Percentiles rank a stretch among this genome's conserved stretches.
These are phyloP conservation scores for Cutaneotrichosporon arboriforme DNA, from an alignment of 1,284 basidiomycete genomes.

Conservation along the genomic window DNA sequence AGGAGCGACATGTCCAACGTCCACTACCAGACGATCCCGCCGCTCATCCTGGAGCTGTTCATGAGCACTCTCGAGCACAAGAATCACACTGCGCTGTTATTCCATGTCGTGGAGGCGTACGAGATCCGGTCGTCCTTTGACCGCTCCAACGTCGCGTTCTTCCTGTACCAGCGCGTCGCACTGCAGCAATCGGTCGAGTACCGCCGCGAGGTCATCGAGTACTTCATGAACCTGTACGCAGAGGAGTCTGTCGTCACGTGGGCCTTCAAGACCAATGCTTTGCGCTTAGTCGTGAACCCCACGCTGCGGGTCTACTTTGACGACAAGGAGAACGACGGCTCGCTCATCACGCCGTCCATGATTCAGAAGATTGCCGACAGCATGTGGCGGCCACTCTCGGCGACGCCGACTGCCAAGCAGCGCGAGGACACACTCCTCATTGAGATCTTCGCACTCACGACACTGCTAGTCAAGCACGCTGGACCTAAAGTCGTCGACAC, in stretches of 20 bases:
- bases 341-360: constrained; percentile 31
- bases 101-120: constrained; percentile 80
- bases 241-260: constrained; percentile 59
- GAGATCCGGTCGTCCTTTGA: constrained; percentile 78
- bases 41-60: constrained; percentile 69
- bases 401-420: constrained; percentile 28
- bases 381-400: constrained; percentile 42
- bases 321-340: constrained; percentile 38
- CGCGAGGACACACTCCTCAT: constrained; percentile 62
- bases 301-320: constrained; percentile 71
- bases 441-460: constrained; percentile 86
- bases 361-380: constrained; percentile 35
- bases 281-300: constrained; percentile 85
- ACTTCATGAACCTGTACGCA: constrained; percentile 80
- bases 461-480: constrained; percentile 80
- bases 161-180: constrained; percentile 83
- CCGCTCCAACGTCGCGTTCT: constrained; percentile 71
- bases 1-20: constrained; percentile 46
- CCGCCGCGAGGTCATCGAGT: constrained; percentile 73
- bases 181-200: constrained; percentile 55
- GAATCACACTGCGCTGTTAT: constrained; percentile 77
- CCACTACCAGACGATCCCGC: constrained; percentile 61
- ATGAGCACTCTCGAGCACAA: constrained; percentile 58
- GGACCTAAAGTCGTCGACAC: constrained; percentile 68
- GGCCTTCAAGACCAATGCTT: constrained; percentile 76